Percentiles rank a stretch among this genome's conserved stretches.
These are phyloP conservation scores for Penicillium polonicum DNA, from an alignment of 2,329 filamentous ascomycete species.

Conservation along the genomic window DNA sequence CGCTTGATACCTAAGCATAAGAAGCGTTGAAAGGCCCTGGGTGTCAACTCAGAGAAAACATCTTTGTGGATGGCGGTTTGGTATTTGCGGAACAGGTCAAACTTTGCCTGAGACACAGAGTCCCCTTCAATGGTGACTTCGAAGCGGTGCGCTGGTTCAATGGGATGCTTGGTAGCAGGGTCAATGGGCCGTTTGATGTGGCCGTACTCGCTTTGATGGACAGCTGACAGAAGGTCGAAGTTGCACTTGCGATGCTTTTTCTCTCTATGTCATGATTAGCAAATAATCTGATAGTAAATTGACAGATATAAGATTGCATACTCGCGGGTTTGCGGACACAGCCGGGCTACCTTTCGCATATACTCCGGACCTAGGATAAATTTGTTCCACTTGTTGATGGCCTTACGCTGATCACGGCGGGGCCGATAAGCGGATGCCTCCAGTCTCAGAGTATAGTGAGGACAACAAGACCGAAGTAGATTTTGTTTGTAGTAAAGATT, in stretches of 20 bases:
- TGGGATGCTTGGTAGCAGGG: slow-evolving; percentile 42
- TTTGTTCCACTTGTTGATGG: slow-evolving; percentile 50
- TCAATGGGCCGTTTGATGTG: slow-evolving; percentile 46
- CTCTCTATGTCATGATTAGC: slow-evolving; percentile 35
- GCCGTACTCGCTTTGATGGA: slow-evolving; percentile 48
- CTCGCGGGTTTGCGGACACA: slow-evolving; percentile 48
- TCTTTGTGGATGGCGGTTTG: slow-evolving; percentile 49
- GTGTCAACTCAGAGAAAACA: slow-evolving; percentile 44
- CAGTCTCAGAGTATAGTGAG: slow-evolving; percentile 64
- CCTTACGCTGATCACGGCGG: slow-evolving; percentile 48
- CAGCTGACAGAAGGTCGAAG: slow-evolving; percentile 44
- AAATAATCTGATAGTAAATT: not conserved
- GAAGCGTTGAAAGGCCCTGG: slow-evolving; percentile 48
- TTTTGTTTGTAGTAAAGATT: slow-evolving; percentile 53
- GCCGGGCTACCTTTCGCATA: slow-evolving; percentile 44
- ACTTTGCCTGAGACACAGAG: slow-evolving; percentile 49
- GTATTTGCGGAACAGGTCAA: slow-evolving; percentile 48
- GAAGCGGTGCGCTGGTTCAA: slow-evolving; percentile 51
- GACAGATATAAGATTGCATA: slow-evolving; percentile 26
- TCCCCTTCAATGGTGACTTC: slow-evolving; percentile 51
- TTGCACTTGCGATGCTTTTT: slow-evolving; percentile 44
- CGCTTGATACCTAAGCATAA: slow-evolving; percentile 48
- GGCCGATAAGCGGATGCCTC: slow-evolving; percentile 45
- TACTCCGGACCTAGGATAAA: slow-evolving; percentile 51
- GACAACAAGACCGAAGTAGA: slow-evolving; percentile 78